Base-by-base conservation (phyloP, 2,329 filamentous ascomycete genomes). In the Xylariaceae sp. region DNA sequence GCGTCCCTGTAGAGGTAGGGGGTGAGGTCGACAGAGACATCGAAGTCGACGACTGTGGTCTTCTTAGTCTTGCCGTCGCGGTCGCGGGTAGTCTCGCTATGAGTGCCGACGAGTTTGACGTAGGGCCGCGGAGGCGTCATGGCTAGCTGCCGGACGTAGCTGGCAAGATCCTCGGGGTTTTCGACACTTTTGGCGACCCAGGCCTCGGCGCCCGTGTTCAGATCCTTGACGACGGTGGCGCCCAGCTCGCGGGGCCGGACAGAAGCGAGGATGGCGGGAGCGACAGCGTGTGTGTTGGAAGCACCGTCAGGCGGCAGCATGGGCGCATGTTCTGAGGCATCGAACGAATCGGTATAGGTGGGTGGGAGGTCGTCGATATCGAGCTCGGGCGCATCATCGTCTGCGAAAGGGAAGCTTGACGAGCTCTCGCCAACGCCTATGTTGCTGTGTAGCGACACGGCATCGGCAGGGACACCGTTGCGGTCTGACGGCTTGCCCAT, bases 21-120 rank as follows among this genome's bases (percentile, higher is more conserved):
- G 1, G 80, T 82, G 55, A 86, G 67, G 48, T 85, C 81, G 52
- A 85, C 66, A 17, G 67, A 67, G 48, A 86, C 66, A 60, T 81
- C 75, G 58, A 86, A 86, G 62, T 86, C 83, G 18, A 75, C 75
- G 6, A 82, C 66, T 10, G 66, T 69, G 35, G 65, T 64, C 36
- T 62, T 69, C 56, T 77, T 72, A n/a, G 69, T 70, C 60, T 76
- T 77, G 54, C 73, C 69, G 49, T 73, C 65, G 52, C 69, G 68
- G 45, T 72, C 68, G 36, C 49, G 57, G 7, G 66, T 66, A 4
- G 67, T 72, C 62, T 78, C 69, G 11, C 58, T 67, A 63, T 85
- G 82, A 4, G 73, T 74, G 45, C 82, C 82, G 31, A 70, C 67
- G 39, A 85, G 65, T 42, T 70, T 71, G 9, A 83, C 70, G 45